A percentile compares a stretch with the other conserved stretches of the same genome.
Conservation (phyloP, 2,329 filamentous ascomycete species). For the Davidsoniella virescens region DNA sequence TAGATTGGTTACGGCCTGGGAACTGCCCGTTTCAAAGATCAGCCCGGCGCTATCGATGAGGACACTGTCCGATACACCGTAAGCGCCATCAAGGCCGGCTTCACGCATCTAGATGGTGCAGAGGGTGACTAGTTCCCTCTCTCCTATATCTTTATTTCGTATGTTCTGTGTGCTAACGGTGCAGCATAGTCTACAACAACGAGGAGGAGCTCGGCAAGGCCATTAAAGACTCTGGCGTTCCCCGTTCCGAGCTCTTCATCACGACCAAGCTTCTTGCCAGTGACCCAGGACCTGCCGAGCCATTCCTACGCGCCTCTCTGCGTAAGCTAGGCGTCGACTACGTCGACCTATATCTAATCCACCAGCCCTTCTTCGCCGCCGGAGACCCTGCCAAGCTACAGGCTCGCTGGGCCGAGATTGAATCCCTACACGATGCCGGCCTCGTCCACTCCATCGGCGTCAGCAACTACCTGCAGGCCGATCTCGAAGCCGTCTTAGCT, state of each 20-base stretch:
- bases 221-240: conserved; percentile 49
- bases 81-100: conserved; percentile 52
- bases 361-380: conserved; percentile 37
- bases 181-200: conserved; percentile 37
- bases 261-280: conserved; percentile 39
- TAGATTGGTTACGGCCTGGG: conserved; percentile 58
- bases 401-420: conserved; percentile 40
- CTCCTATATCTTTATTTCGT: not conserved
- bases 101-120: conserved; percentile 58
- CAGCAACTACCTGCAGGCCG: conserved; percentile 49
- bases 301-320: conserved; percentile 43
- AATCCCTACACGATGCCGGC: conserved; percentile 50
- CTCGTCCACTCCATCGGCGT: conserved; percentile 57
- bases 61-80: conserved; percentile 34
- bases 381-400: conserved; percentile 30
- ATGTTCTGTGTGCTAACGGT: not conserved
- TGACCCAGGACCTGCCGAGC: conserved; percentile 25
- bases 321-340: conserved; percentile 52
- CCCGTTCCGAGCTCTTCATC: conserved; percentile 53
- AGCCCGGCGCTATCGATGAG: conserved; percentile 35
- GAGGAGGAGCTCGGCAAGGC: conserved; percentile 56
- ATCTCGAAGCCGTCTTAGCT: conserved; percentile 39
- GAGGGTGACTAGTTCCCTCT: conserved; percentile 32
- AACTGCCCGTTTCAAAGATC: conserved; percentile 44
- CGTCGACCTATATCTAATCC: conserved; percentile 54